Evolutionary conservation across 805 yeast species (phyloP).

Genomic region (Hanseniaspora thailandica): DNA sequence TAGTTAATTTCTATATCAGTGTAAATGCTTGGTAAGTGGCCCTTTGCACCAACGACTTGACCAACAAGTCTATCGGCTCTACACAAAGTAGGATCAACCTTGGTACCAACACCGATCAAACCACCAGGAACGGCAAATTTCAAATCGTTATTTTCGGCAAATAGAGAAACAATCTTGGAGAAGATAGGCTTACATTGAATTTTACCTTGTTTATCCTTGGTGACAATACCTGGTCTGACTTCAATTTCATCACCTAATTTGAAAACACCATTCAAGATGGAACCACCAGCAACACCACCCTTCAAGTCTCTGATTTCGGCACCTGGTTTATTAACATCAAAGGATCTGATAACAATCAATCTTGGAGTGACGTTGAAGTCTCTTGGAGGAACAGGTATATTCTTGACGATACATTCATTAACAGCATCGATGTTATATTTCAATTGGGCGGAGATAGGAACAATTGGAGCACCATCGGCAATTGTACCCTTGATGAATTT

Average conservation of each 20-base stretch:
- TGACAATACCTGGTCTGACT: conserved; percentile 97
- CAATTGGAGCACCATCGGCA: conserved; percentile 98
- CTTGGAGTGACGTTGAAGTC: conserved; percentile 91
- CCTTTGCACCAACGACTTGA: conserved; percentile 96
- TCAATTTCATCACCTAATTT: conserved; percentile 96
- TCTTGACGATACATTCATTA: conserved; percentile 87
- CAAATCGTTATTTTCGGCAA: conserved; percentile 95
- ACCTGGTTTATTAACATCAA: conserved; percentile 98
- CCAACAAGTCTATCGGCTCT: conserved; percentile 99
- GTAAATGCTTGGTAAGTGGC: conserved; percentile 88
- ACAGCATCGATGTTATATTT: conserved; percentile 98
- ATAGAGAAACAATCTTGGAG: conserved; percentile 83
- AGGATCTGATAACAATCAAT: conserved; percentile 92
- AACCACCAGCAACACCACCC: conserved; percentile 99
- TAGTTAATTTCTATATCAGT: conserved; percentile 96
- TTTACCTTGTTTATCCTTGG: conserved; percentile 77
- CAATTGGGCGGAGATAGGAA: conserved; percentile 97
- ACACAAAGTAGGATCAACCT: conserved; percentile 96
- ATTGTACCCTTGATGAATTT: conserved; percentile 93
- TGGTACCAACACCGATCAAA: conserved; percentile 97
- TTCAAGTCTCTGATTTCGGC: conserved; percentile 90
- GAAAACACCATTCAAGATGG: conserved; percentile 92
- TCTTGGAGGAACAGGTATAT: conserved; percentile 88
- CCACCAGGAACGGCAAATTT: conserved; percentile 99
- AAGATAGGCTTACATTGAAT: conserved; percentile 93